A percentile compares a stretch with the other conserved stretches of the same genome.
phyloP scores from a whole-genome alignment of 495 filamentous ascomycete genomes.

The Saxophila tyrrhenica region DNA sequence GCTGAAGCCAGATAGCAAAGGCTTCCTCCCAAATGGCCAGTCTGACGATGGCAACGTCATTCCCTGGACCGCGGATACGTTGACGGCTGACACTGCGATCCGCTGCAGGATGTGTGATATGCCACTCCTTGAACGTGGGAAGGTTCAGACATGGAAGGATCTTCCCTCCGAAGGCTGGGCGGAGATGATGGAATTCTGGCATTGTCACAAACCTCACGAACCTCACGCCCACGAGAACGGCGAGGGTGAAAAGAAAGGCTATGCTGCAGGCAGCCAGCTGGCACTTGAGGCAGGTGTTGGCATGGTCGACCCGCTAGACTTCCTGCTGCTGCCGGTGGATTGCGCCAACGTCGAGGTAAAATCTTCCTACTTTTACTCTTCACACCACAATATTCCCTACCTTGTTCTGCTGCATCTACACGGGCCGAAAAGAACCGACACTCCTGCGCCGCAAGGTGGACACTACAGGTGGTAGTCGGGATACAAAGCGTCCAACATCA shows the following conservation, averaged over 20 bases:
- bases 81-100: conserved; percentile 44
- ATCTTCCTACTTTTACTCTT: too few species aligned
- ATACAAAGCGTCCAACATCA: conserved; percentile 13
- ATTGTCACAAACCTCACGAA: conserved; percentile 73
- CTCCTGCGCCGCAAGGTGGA: conserved; percentile 8
- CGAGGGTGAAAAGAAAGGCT: conserved; percentile 54
- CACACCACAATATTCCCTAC: neutral
- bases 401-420: neutral
- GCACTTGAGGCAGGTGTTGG: conserved; percentile 51
- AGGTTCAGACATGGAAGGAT: conserved; percentile 69
- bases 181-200: conserved; percentile 99
- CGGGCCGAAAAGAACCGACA: conserved; percentile 20
- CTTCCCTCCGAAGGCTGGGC: conserved; percentile 95
- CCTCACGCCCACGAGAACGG: conserved; percentile 31
- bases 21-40: conserved; percentile 22
- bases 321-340: conserved; percentile 56
- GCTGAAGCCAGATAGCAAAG: neutral
- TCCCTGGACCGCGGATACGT: conserved; percentile 63
- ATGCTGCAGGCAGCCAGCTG: conserved; percentile 61
- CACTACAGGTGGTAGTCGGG: conserved; percentile 7
- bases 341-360: conserved; percentile 55
- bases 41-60: conserved; percentile 33
- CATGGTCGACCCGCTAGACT: conserved; percentile 68
- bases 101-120: conserved; percentile 51
- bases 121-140: conserved; percentile 33